Evolutionary conservation across 495 filamentous ascomycete species (phyloP).

Genomic region (Astrothelium macrocarpum): DNA sequence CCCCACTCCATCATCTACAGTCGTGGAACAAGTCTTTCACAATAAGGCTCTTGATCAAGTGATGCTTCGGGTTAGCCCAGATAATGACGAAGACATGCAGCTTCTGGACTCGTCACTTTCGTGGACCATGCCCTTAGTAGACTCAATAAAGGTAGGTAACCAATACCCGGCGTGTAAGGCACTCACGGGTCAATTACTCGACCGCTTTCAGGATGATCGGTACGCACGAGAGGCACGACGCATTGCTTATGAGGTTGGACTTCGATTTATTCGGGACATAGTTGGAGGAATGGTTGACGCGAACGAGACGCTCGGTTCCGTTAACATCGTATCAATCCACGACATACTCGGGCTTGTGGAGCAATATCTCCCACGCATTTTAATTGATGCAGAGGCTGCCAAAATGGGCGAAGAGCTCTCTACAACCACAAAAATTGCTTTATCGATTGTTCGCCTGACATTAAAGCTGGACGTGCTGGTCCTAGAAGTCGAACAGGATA

Average conservation of each 20-base stretch:
- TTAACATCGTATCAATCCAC: neutral
- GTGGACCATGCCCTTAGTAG: constrained; percentile 68
- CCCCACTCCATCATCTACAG: constrained; percentile 58
- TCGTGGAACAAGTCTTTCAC: constrained; percentile 68
- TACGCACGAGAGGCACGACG: constrained; percentile 20
- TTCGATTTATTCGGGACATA: constrained; percentile 34
- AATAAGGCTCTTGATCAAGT: constrained; percentile 56
- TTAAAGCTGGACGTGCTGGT: constrained; percentile 68
- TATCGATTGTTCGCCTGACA: constrained; percentile 59
- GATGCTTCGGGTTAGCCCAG: constrained; percentile 46
- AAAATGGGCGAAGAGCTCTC: neutral
- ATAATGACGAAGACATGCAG: constrained; percentile 46
- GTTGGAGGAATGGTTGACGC: constrained; percentile 3
- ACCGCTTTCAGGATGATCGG: constrained; percentile 46
- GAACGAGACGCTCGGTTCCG: neutral
- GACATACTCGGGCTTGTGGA: neutral
- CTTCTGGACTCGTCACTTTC: constrained; percentile 49
- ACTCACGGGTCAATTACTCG: constrained; percentile 58
- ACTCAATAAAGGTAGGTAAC: constrained; percentile 61
- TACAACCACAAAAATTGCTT: constrained; percentile 17
- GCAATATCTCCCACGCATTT: neutral
- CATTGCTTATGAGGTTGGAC: constrained; percentile 39
- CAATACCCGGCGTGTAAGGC: constrained; percentile 63
- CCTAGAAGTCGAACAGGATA: constrained; percentile 59
- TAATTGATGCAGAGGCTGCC: neutral